phyloP scores from a whole-genome alignment of 495 filamentous ascomycete species.

The Daldinia childiae region DNA sequence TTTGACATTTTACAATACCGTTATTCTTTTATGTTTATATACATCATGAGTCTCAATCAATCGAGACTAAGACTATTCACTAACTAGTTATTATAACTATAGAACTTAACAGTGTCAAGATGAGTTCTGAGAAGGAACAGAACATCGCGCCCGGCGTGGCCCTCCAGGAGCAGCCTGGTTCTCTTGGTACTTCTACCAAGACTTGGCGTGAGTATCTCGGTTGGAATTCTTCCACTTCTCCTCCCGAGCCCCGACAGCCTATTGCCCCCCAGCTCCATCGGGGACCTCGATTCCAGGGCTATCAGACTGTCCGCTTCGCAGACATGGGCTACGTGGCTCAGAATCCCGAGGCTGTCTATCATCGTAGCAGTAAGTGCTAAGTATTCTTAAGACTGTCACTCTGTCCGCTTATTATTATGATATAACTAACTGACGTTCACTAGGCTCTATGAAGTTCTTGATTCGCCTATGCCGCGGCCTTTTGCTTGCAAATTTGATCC shows the following conservation, averaged over 20 bases:
- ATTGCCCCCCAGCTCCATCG: background rate
- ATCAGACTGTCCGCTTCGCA: background rate
- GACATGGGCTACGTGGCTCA: background rate
- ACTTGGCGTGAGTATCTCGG: background rate
- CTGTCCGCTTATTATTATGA: background rate
- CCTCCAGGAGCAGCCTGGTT: background rate
- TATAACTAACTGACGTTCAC: constrained; percentile 8
- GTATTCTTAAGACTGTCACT: background rate
- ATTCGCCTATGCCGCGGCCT: background rate
- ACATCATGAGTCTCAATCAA: background rate
- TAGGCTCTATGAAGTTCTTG: background rate
- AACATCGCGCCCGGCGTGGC: background rate
- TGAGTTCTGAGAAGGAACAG: background rate
- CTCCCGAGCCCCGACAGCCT: background rate
- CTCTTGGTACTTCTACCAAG: background rate
- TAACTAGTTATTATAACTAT: background rate
- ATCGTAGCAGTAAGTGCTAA: background rate
- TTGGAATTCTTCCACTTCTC: background rate
- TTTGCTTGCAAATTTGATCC: background rate
- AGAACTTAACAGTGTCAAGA: background rate
- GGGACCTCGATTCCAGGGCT: background rate
- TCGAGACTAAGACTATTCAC: background rate
- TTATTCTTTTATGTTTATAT: background rate
- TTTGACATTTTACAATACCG: background rate
- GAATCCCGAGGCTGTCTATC: background rate